Evolutionary conservation across 257 asterid genomes (phyloP).

Genomic region (Nicotiana undulata): DNA sequence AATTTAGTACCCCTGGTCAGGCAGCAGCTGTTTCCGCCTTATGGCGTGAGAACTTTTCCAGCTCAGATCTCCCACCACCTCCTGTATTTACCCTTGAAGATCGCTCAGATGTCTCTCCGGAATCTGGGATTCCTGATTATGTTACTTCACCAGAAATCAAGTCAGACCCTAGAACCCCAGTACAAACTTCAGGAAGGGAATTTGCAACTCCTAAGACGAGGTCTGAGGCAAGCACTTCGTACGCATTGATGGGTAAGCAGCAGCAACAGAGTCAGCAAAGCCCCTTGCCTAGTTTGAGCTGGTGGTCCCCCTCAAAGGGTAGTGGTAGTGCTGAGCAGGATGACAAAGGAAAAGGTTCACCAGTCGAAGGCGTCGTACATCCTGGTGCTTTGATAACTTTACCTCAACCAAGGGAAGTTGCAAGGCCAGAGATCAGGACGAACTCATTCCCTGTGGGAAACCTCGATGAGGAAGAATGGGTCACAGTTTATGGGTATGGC

Average conservation of each 20-base stretch:
- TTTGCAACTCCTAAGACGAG: constrained; percentile 63
- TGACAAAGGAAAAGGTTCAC: constrained; percentile 87
- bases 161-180: constrained; percentile 68
- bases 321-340: constrained; percentile 68
- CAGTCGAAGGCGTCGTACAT: constrained; percentile 89
- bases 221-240: constrained; percentile 68
- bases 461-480: constrained; percentile 91
- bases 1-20: constrained; percentile 72
- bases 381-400: constrained; percentile 77
- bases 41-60: constrained; percentile 88
- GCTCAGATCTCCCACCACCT: constrained; percentile 94
- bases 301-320: constrained; percentile 84
- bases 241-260: constrained; percentile 47
- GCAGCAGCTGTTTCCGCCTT: constrained; percentile 95
- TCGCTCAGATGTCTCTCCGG: constrained; percentile 67
- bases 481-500: constrained; percentile 85
- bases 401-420: constrained; percentile 97
- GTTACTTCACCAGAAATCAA: constrained; percentile 63
- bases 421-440: constrained; percentile 81
- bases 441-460: constrained; percentile 56
- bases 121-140: constrained; percentile 62
- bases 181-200: constrained; percentile 40
- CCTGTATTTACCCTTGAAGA: constrained; percentile 91
- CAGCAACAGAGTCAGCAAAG: constrained; percentile 52
- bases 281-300: constrained; percentile 45